Evolutionary conservation across 2,329 filamentous ascomycete species (phyloP).

Genomic region (Colletotrichum cereale): DNA sequence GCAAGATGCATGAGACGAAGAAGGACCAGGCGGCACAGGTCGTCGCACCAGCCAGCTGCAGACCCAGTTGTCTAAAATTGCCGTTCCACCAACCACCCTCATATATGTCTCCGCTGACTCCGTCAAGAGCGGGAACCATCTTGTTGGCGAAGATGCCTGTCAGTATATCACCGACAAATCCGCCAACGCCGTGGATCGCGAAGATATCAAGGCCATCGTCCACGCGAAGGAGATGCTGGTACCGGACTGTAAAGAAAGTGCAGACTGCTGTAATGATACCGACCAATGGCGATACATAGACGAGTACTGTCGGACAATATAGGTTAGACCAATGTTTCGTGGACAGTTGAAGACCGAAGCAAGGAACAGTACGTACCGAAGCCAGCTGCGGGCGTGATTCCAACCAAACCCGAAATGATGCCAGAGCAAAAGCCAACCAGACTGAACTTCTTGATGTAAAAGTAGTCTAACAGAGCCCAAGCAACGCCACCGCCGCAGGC

Average conservation of each 20-base stretch:
- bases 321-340: background rate
- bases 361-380: constrained; percentile 48
- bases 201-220: constrained; percentile 73
- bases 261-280: constrained; percentile 63
- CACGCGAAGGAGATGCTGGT: constrained; percentile 65
- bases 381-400: constrained; percentile 86
- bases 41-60: constrained; percentile 68
- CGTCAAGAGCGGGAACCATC: constrained; percentile 64
- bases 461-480: constrained; percentile 66
- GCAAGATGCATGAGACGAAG: constrained; percentile 62
- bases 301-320: constrained; percentile 50
- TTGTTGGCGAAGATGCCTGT: constrained; percentile 69
- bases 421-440: constrained; percentile 84
- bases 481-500: constrained; percentile 66
- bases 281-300: constrained; percentile 64
- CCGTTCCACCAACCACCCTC: constrained; percentile 64
- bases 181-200: constrained; percentile 70
- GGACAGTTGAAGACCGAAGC: background rate
- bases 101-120: constrained; percentile 54
- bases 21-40: constrained; percentile 69
- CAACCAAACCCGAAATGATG: constrained; percentile 86
- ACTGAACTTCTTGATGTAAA: constrained; percentile 61
- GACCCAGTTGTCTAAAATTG: constrained; percentile 67
- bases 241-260: constrained; percentile 60
- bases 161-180: constrained; percentile 67